Evolutionary conservation across 2,329 filamentous ascomycete species (phyloP).

Genomic region (Spiromastix sp.): DNA sequence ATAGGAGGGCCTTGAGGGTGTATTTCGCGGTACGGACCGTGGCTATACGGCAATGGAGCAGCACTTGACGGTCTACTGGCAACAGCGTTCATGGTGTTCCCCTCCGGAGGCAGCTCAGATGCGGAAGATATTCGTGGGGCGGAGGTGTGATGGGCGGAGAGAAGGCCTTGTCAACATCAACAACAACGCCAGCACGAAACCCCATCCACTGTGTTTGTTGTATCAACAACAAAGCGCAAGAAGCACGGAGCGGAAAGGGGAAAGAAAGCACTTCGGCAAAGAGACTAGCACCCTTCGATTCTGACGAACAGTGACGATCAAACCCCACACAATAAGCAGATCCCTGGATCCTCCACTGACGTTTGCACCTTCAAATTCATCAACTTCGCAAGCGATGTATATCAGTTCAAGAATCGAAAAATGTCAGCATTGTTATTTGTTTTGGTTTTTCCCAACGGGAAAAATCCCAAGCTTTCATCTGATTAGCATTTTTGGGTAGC

Average conservation of each 20-base stretch:
- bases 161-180: background rate
- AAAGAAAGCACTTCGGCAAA: too few relatives aligned
- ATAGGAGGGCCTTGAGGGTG: slow-evolving; percentile 10
- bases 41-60: slow-evolving; percentile 22
- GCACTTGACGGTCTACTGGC: slow-evolving; percentile 26
- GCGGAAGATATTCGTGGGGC: too few relatives aligned
- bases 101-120: too few relatives aligned
- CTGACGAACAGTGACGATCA: too few relatives aligned
- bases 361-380: background rate
- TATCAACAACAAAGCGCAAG: background rate
- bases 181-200: background rate
- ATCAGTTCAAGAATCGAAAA: too few relatives aligned
- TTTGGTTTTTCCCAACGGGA: too few relatives aligned
- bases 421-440: too few relatives aligned
- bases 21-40: slow-evolving; percentile 17
- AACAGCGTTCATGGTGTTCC: slow-evolving; percentile 29
- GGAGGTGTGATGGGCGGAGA: background rate
- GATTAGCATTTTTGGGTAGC: too few relatives aligned
- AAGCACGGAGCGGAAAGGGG: background rate
- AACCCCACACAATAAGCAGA: slow-evolving; percentile 8
- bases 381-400: slow-evolving; percentile 2
- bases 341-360: slow-evolving; percentile 6
- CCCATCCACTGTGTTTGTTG: background rate
- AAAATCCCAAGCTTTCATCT: too few relatives aligned
- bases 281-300: too few relatives aligned